phyloP scores from a whole-genome alignment of 257 asterid genomes.

The Phtheirospermum japonicum region DNA sequence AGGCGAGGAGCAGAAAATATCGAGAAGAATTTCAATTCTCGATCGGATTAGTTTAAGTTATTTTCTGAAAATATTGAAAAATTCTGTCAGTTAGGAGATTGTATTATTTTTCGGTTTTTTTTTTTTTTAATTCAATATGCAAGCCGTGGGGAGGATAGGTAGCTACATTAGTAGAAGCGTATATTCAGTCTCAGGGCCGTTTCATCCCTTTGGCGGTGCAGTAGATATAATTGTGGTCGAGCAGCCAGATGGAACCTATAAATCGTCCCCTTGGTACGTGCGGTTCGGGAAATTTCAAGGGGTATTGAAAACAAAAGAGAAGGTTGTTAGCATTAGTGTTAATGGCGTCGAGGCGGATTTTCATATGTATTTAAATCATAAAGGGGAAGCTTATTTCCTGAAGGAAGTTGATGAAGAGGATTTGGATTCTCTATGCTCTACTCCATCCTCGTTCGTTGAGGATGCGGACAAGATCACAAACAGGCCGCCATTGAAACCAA shows the following conservation, averaged over 20 bases:
- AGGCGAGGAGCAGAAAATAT: too few species aligned
- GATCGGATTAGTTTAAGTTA: conserved; percentile 12
- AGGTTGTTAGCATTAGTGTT: conserved; percentile 69
- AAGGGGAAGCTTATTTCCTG: conserved; percentile 82
- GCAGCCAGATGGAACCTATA: conserved; percentile 89
- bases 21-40: conserved; percentile 21
- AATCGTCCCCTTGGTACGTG: conserved; percentile 98
- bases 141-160: conserved; percentile 86
- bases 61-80: conserved; percentile 26
- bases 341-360: conserved; percentile 77
- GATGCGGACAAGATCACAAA: conserved; percentile 42
- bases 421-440: conserved; percentile 40
- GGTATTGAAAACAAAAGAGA: conserved; percentile 79
- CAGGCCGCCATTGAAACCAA: conserved; percentile 41
- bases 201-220: conserved; percentile 99
- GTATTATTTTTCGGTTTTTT: conserved; percentile 3
- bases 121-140: conserved; percentile 59
- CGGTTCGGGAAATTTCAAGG: conserved; percentile 98
- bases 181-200: conserved; percentile 79
- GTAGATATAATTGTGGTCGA: conserved; percentile 89
- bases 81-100: conserved; percentile 28
- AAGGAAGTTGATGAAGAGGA: conserved; percentile 60
- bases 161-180: conserved; percentile 76
- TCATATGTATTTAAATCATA: conserved; percentile 78
- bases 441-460: conserved; percentile 64